Evolutionary conservation across 352 stramenopile genomes (phyloP).

Genomic region (Globisporangium acanthophoron): DNA sequence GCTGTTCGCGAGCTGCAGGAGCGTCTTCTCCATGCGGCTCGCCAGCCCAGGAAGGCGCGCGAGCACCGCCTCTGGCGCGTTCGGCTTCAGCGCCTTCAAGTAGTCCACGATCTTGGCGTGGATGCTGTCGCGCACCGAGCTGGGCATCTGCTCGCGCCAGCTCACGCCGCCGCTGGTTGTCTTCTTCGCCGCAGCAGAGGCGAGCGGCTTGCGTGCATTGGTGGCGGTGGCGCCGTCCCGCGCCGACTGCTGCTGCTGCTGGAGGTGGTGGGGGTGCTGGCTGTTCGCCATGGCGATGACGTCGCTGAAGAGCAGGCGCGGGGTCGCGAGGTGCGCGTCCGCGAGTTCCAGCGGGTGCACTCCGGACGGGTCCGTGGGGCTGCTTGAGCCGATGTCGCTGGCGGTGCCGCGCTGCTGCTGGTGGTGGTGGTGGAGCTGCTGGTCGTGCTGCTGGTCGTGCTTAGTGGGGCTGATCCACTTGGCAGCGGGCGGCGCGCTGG

Average conservation of each 20-base stretch:
- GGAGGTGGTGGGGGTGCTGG: background rate
- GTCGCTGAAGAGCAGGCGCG: slow-evolving; percentile 1
- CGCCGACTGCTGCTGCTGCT: background rate
- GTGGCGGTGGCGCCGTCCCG: background rate
- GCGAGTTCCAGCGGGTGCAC: slow-evolving; percentile 19
- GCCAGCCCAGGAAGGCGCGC: slow-evolving; percentile 94
- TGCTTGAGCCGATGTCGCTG: slow-evolving; percentile 28
- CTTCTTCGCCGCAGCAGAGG: slow-evolving; percentile 5
- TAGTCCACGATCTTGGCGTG: slow-evolving; percentile 85
- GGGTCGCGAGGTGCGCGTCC: slow-evolving; percentile 1
- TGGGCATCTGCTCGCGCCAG: slow-evolving; percentile 26
- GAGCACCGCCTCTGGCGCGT: slow-evolving; percentile 93
- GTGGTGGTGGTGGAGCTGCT: background rate
- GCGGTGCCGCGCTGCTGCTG: background rate
- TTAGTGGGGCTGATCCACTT: slow-evolving; percentile 46
- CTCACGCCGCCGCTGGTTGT: background rate
- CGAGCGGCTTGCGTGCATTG: background rate
- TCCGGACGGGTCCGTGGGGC: slow-evolving; percentile 36
- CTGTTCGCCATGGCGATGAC: slow-evolving; percentile 3
- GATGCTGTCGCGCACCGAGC: slow-evolving; percentile 36
- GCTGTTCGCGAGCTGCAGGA: slow-evolving; percentile 80
- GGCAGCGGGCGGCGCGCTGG: slow-evolving; percentile 1
- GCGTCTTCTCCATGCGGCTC: slow-evolving; percentile 92
- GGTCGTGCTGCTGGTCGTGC: slow-evolving; percentile 5
- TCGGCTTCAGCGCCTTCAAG: slow-evolving; percentile 90